Evolutionary conservation across 371 early-diverging fungal species (phyloP), one percentile per base, ranked within the genome.

Genomic region (Parasitella parasitica): DNA sequence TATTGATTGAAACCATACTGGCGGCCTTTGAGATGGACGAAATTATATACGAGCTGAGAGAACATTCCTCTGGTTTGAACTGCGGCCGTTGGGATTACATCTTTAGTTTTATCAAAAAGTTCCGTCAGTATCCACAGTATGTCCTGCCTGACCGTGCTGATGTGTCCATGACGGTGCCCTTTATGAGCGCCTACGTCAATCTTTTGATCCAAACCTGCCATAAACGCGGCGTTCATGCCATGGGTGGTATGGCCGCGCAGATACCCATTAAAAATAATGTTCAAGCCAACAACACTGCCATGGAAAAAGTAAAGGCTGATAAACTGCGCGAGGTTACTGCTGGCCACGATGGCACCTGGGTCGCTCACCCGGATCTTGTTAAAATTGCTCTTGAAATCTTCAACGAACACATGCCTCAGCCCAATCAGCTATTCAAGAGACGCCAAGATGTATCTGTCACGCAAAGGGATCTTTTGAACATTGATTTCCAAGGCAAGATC

Each of bases 31-130:
- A 97, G 80, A 97, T 97, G 97, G 97, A 97, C 57, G 97, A 97
- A 77, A 95, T 97, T 71, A 96, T 97, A 73, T 97, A 93, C 70
- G 97, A 97, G 82, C 81, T 97, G 63, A 91, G 96, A 67, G 91
- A 96, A 28, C 97, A 97, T 84, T 96, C 96, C 18, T 84, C 95
- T 32, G 97, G 97, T 6, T 86, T 97, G 55, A 97, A 97, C 92
- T 97, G 97, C 78, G 97, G 97, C 57, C 89, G 97, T 49, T 97
- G 97, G 97, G 97, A 97, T 80, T 96, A 97, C 84, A 97, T 97
- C 78, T 97, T 97, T 78, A 92, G 92, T 13, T 88, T 92, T 66
- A 97, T 97, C 84, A 97, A 97, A 83, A 91, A 94, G 82, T 88
- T 97, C 86, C 89, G 96, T 54, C 84, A 89, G 71, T 77, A 94